phyloP scores from a whole-genome alignment of 129 eudicot genomes.

The Lactuca sativa region DNA sequence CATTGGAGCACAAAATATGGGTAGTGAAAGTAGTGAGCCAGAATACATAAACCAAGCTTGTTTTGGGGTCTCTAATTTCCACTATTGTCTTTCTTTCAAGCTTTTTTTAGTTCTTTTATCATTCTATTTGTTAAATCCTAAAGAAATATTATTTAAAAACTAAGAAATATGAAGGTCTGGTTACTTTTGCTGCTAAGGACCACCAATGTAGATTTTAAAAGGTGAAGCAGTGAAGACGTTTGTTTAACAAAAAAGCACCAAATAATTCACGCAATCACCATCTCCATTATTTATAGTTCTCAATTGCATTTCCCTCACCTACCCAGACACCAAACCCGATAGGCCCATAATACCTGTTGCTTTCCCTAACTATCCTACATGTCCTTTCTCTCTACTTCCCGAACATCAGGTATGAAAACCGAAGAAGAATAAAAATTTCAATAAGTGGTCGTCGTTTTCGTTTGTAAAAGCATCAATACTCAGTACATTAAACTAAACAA shows the following conservation, averaged over 20 bases:
- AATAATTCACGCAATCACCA: constrained; percentile 8
- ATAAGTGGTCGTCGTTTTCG: not conserved
- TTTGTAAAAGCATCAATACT: not conserved
- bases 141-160: not conserved
- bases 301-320: not conserved
- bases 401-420: not conserved
- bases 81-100: not conserved
- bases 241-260: not conserved
- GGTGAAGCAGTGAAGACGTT: not conserved
- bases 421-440: not conserved
- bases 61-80: not conserved
- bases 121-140: not conserved
- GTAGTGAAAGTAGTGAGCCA: not conserved
- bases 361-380: not conserved
- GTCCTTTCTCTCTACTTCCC: not conserved
- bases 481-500: not conserved
- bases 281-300: not conserved
- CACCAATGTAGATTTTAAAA: constrained; percentile 1
- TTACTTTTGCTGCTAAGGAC: not conserved
- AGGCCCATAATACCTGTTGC: not conserved
- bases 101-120: not conserved
- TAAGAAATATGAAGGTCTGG: not conserved
- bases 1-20: constrained; percentile 9
- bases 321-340: not conserved
- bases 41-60: constrained; percentile 2